Percentiles rank a stretch among this genome's conserved stretches.
Conservation (phyloP, 345 rosid genomes). For the Excoecaria agallocha region DNA sequence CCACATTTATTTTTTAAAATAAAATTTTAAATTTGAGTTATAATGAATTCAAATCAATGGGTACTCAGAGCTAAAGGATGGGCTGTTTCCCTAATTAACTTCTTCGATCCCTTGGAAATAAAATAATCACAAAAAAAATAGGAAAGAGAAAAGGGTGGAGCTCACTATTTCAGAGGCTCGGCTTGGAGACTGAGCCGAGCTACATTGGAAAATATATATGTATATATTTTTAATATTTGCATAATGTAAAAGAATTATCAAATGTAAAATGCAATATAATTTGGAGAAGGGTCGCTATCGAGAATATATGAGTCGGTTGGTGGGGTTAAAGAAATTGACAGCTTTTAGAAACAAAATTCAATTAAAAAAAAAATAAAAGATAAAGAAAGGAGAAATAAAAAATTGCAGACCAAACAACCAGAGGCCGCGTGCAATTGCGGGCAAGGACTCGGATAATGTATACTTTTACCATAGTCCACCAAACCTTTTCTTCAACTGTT, state of each 20-base stretch:
- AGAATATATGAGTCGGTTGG: constrained; percentile 38
- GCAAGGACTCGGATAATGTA: constrained; percentile 25
- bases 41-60: no score
- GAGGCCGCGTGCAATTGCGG: constrained; percentile 49
- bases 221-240: no score
- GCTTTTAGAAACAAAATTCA: neutral
- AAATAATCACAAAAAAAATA: no score
- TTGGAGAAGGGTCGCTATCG: constrained; percentile 52
- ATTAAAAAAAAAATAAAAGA: neutral
- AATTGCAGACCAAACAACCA: constrained; percentile 51
- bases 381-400: neutral
- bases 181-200: neutral
- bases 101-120: neutral
- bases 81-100: no score
- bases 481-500: constrained; percentile 21
- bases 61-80: no score
- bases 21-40: no score
- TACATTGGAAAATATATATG: no score
- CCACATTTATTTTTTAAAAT: no score
- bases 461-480: constrained; percentile 8
- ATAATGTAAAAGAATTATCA: no score
- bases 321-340: constrained; percentile 31
- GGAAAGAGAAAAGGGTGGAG: neutral
- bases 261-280: neutral
- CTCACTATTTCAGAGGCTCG: neutral